Conservation (phyloP, 106 monocot species). For the Ottelia alismoides region DNA sequence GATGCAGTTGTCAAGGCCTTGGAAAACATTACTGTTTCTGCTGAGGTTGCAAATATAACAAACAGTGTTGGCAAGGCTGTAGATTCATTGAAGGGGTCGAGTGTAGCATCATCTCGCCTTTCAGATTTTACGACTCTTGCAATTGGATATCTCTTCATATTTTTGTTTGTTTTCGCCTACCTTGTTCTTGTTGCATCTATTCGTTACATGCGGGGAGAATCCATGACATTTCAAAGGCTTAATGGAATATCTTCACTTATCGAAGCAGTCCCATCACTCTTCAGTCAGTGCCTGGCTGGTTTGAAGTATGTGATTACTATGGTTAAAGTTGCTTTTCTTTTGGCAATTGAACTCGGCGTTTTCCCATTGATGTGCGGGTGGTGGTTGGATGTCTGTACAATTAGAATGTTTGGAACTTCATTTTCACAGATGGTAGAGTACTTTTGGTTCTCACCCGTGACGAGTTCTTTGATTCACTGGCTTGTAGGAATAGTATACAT, state of each 20-base stretch:
- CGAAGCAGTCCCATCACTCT: slow-evolving; percentile 74
- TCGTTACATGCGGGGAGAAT: slow-evolving; percentile 71
- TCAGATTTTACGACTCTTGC: slow-evolving; percentile 91
- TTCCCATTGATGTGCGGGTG: slow-evolving; percentile 99
- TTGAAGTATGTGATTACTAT: slow-evolving; percentile 92
- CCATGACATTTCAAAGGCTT: slow-evolving; percentile 67
- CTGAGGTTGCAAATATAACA: slow-evolving; percentile 17
- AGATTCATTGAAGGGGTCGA: slow-evolving; percentile 27
- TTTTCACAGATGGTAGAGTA: slow-evolving; percentile 80
- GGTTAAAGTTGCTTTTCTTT: slow-evolving; percentile 96
- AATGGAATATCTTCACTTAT: slow-evolving; percentile 64
- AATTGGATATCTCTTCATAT: slow-evolving; percentile 79
- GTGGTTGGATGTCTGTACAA: slow-evolving; percentile 97
- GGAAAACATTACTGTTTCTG: slow-evolving; percentile 40
- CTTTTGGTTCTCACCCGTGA: slow-evolving; percentile 73
- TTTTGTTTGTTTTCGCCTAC: slow-evolving; percentile 62
- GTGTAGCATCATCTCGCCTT: slow-evolving; percentile 51
- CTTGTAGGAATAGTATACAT: slow-evolving; percentile 96
- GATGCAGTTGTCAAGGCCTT: slow-evolving; percentile 43
- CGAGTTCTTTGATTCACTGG: slow-evolving; percentile 91
- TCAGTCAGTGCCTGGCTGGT: slow-evolving; percentile 61
- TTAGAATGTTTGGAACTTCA: slow-evolving; percentile 85
- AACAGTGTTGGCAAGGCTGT: slow-evolving; percentile 9
- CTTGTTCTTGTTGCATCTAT: slow-evolving; percentile 73
- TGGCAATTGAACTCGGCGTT: slow-evolving; percentile 94